These are phyloP conservation scores for Abelmoschus esculentus DNA, from an alignment of 345 rosid species.

Conservation along the genomic window DNA sequence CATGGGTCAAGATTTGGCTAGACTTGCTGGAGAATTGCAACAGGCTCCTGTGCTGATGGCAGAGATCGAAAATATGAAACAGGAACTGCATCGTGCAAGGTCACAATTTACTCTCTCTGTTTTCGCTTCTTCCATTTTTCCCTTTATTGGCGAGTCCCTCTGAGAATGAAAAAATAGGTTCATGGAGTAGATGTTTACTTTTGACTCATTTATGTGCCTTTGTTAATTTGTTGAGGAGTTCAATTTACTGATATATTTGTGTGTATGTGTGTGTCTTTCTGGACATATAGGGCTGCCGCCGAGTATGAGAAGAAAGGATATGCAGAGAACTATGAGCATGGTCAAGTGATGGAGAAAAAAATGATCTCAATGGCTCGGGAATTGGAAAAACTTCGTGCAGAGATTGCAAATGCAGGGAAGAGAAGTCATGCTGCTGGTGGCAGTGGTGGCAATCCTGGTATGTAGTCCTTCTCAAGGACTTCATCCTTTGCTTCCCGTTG, in stretches of 20 bases:
- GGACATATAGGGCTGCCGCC: slow-evolving; percentile 59
- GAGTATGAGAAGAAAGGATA: slow-evolving; percentile 96
- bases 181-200: background rate
- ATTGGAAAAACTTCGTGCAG: slow-evolving; percentile 91
- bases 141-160: too few relatives aligned
- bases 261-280: background rate
- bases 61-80: slow-evolving; percentile 72
- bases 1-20: slow-evolving; percentile 69
- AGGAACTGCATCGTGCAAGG: slow-evolving; percentile 92
- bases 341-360: slow-evolving; percentile 84
- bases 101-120: slow-evolving; percentile 12
- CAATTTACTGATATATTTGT: too few relatives aligned
- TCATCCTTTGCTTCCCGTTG: background rate
- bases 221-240: too few relatives aligned
- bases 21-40: slow-evolving; percentile 62
- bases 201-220: slow-evolving; percentile 1
- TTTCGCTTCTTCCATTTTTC: too few relatives aligned
- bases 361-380: slow-evolving; percentile 91
- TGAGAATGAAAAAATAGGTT: too few relatives aligned
- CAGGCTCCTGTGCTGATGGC: slow-evolving; percentile 63
- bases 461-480: background rate
- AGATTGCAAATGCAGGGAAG: slow-evolving; percentile 80
- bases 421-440: slow-evolving; percentile 51
- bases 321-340: slow-evolving; percentile 93
- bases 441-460: slow-evolving; percentile 49